Conservation (phyloP, 2,329 filamentous ascomycete species). For the Neofusicoccum sp. region DNA sequence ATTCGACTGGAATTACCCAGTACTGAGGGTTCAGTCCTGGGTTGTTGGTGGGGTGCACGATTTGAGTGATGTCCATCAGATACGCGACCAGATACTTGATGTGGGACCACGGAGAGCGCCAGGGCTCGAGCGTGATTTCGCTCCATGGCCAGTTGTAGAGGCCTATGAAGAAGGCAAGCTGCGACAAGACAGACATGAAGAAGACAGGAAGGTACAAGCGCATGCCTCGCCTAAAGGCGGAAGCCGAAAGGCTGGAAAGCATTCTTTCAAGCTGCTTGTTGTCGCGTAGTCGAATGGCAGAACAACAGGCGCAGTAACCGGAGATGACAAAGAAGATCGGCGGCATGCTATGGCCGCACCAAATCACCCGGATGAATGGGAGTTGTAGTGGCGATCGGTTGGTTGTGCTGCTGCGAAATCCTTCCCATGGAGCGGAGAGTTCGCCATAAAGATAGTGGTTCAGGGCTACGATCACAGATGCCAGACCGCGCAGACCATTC, state of each 20-base stretch:
- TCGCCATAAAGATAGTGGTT: neutral
- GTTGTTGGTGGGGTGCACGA: neutral
- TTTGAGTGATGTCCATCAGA: slow-evolving; percentile 9
- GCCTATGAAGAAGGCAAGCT: neutral
- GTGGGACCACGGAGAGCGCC: neutral
- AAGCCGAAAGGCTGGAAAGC: slow-evolving; percentile 39
- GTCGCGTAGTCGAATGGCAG: slow-evolving; percentile 40
- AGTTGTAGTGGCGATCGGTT: slow-evolving; percentile 45
- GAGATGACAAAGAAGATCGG: slow-evolving; percentile 46
- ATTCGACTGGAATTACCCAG: slow-evolving; percentile 20
- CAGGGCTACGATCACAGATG: neutral
- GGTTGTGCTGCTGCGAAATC: slow-evolving; percentile 29
- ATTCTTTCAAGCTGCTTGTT: slow-evolving; percentile 35
- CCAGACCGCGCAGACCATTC: neutral
- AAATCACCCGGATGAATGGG: slow-evolving; percentile 57
- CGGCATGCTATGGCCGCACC: slow-evolving; percentile 58
- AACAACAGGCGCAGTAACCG: slow-evolving; percentile 43
- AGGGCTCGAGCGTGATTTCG: neutral
- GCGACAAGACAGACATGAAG: slow-evolving; percentile 45
- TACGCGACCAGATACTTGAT: neutral
- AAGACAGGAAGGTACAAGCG: slow-evolving; percentile 48
- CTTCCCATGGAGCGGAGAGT: neutral
- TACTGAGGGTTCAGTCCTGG: slow-evolving; percentile 14
- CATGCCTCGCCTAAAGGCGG: slow-evolving; percentile 45
- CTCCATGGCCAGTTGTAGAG: neutral